A percentile compares a stretch with the other conserved stretches of the same genome.
Evolutionary conservation across 179 eudicot genomes (phyloP).

Genomic region (Sideroxylon spinosum): DNA sequence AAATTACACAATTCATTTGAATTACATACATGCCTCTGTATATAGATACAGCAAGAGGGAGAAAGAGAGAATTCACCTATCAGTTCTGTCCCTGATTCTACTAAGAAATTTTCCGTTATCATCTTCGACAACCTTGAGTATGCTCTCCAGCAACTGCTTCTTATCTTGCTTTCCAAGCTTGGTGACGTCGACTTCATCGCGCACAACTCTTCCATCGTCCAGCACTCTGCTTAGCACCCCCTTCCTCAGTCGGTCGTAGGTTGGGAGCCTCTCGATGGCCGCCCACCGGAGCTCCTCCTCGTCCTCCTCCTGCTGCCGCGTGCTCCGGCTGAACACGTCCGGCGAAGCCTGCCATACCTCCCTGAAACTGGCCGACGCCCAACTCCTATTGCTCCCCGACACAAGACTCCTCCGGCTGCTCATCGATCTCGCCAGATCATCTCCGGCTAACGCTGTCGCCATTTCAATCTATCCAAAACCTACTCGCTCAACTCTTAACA

Average conservation of each 20-base stretch:
- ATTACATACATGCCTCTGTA: background rate
- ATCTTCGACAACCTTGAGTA: slow-evolving; percentile 52
- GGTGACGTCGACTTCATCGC: slow-evolving; percentile 50
- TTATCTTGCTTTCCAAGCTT: slow-evolving; percentile 46
- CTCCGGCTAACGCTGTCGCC: slow-evolving; percentile 15
- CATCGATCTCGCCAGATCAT: slow-evolving; percentile 23
- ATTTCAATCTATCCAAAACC: background rate
- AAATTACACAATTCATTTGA: background rate
- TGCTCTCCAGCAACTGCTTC: slow-evolving; percentile 50
- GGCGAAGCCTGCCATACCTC: slow-evolving; percentile 29
- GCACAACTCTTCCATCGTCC: slow-evolving; percentile 58
- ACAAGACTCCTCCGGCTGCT: slow-evolving; percentile 27
- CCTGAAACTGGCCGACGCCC: slow-evolving; percentile 27
- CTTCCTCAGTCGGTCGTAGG: slow-evolving; percentile 64
- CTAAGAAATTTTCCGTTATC: slow-evolving; percentile 65
- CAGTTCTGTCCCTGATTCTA: slow-evolving; percentile 57
- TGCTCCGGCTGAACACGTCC: slow-evolving; percentile 32
- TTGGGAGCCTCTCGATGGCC: slow-evolving; percentile 83
- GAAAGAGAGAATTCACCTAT: slow-evolving; percentile 36
- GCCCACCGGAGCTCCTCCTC: slow-evolving; percentile 92
- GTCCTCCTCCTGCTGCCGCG: slow-evolving; percentile 52
- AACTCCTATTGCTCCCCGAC: slow-evolving; percentile 25
- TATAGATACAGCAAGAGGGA: background rate
- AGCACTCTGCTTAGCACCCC: slow-evolving; percentile 55
- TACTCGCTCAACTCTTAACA: too few species aligned